Percentiles rank a stretch among this genome's conserved stretches.
phyloP scores from a whole-genome alignment of 768 basidiomycete genomes.

The Crepidotus variabilis region DNA sequence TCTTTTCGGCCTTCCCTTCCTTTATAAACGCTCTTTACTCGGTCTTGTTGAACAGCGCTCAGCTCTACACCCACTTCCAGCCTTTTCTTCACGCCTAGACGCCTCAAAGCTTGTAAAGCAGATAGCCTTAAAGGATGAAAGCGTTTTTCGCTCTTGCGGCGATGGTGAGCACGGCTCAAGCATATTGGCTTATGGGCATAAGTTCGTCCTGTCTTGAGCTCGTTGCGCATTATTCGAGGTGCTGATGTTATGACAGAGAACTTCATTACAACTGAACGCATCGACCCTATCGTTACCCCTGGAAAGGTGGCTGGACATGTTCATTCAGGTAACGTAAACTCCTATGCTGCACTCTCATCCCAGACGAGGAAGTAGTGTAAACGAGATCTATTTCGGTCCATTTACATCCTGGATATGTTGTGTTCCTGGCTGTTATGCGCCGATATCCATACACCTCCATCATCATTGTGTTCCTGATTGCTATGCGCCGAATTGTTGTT shows the following conservation, averaged over 20 bases:
- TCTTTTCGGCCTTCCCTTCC: conserved; percentile 7
- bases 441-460: no score
- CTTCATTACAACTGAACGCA: conserved; percentile 42
- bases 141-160: conserved; percentile 26
- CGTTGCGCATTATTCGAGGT: not conserved
- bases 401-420: no score
- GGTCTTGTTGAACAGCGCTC: conserved; percentile 3
- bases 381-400: no score
- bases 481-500: no score
- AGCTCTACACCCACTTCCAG: conserved; percentile 11
- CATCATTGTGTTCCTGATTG: no score
- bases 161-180: conserved; percentile 30
- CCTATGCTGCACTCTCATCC: not conserved
- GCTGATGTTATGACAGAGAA: conserved; percentile 24
- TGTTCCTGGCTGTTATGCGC: not conserved
- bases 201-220: conserved; percentile 21
- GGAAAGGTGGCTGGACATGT: conserved; percentile 43
- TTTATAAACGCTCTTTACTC: conserved; percentile 13
- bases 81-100: not conserved
- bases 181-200: conserved; percentile 44
- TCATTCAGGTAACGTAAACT: conserved; percentile 35
- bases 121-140: conserved; percentile 18
- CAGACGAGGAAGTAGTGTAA: no score
- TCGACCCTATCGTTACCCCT: conserved; percentile 48
- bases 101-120: not conserved